Percentiles rank a stretch among this genome's conserved stretches.
Conservation (phyloP, 2,329 filamentous ascomycete species). For the Emmonsia crescens region DNA sequence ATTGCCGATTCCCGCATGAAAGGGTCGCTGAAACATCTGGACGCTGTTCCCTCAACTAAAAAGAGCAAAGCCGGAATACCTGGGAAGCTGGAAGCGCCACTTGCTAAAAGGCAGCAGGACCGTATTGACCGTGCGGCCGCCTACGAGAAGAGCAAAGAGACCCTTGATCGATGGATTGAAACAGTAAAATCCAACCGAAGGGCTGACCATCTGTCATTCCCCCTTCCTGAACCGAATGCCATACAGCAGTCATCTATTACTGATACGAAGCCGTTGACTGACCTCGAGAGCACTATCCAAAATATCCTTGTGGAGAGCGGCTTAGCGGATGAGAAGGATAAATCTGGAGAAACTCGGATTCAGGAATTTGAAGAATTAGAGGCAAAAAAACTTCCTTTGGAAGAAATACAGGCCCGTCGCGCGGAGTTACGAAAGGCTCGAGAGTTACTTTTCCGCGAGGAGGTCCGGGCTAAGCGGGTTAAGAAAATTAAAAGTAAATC, state of each 20-base stretch:
- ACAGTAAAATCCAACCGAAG: conserved; percentile 90
- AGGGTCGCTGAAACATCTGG: conserved; percentile 65
- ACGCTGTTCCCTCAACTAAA: conserved; percentile 21
- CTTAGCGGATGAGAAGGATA: conserved; percentile 48
- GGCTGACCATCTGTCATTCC: conserved; percentile 83
- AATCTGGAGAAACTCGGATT: conserved; percentile 52
- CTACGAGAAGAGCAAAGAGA: conserved; percentile 84
- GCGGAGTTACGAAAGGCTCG: conserved; percentile 67
- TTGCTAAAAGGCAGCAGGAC: conserved; percentile 79
- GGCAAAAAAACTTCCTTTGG: conserved; percentile 59
- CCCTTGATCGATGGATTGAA: conserved; percentile 80
- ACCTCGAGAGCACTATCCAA: conserved; percentile 76
- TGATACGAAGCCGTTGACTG: conserved; percentile 56
- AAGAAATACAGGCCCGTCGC: conserved; percentile 60
- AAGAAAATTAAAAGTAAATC: conserved; percentile 99
- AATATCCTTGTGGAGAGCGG: conserved; percentile 85
- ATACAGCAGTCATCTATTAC: conserved; percentile 45
- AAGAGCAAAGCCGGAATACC: conserved; percentile 45
- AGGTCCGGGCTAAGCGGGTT: conserved; percentile 78
- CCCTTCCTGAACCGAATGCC: conserved; percentile 61
- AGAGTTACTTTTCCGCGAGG: conserved; percentile 79
- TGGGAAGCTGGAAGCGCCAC: conserved; percentile 68
- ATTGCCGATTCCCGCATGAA: conserved; percentile 65
- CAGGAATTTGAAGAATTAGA: conserved; percentile 59
- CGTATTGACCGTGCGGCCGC: conserved; percentile 70